These are phyloP conservation scores for Mychonastes homosphaera DNA, from an alignment of 139 green algal species.

Conservation along the genomic window DNA sequence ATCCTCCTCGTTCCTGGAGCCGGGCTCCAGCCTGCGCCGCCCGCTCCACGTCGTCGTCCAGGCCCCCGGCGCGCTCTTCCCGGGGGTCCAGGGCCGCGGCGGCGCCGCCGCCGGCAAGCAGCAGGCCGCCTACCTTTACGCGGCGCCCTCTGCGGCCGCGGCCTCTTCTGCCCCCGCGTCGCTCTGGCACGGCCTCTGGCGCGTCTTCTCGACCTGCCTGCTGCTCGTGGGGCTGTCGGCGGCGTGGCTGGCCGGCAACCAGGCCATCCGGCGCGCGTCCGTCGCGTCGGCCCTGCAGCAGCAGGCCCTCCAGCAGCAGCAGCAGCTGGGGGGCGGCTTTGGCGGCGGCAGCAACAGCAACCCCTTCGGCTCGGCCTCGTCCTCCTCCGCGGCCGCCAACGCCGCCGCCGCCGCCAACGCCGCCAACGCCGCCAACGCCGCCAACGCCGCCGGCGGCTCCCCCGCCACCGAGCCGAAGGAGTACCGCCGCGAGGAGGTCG, in stretches of 20 bases:
- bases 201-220: conserved; percentile 4
- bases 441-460: neutral
- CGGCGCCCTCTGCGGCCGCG: neutral
- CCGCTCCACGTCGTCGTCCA: conserved; percentile 49
- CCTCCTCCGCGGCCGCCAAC: neutral
- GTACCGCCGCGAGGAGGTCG: conserved; percentile 56
- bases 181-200: conserved; percentile 23
- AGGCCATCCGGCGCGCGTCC: conserved; percentile 26
- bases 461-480: conserved; percentile 42
- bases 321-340: conserved; percentile 29
- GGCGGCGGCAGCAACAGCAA: neutral
- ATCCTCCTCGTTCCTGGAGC: neutral
- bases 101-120: neutral
- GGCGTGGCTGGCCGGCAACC: conserved; percentile 37
- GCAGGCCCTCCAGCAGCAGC: conserved; percentile 19
- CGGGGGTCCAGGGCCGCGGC: neutral
- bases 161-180: conserved; percentile 2
- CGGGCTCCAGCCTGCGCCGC: conserved; percentile 28
- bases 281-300: conserved; percentile 13
- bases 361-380: conserved; percentile 7
- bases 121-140: neutral
- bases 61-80: neutral
- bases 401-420: neutral
- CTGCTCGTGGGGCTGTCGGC: conserved; percentile 29
- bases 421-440: neutral